Evolutionary conservation across 805 yeast genomes (phyloP).

Genomic region (Candida silvicultrix): DNA sequence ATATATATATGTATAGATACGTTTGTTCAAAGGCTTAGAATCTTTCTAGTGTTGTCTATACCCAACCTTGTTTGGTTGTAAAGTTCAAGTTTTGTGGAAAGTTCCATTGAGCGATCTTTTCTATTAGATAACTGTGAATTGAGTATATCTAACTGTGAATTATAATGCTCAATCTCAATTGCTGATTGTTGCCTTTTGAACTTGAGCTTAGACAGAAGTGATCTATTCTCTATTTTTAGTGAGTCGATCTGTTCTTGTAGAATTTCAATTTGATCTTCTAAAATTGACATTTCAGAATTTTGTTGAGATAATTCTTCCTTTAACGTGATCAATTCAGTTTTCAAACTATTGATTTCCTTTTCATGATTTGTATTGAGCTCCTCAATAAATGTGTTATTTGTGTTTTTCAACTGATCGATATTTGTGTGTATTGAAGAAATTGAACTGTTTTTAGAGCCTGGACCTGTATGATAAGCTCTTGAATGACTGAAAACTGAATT

Average conservation of each 20-base stretch:
- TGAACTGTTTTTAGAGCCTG: slow-evolving; percentile 12
- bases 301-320: not conserved
- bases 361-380: slow-evolving; percentile 6
- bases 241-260: not conserved
- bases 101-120: not conserved
- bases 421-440: slow-evolving; percentile 9
- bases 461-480: slow-evolving; percentile 3
- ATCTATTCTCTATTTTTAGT: slow-evolving; percentile 1
- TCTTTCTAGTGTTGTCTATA: not conserved
- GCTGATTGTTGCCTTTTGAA: slow-evolving; percentile 5
- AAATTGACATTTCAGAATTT: not conserved
- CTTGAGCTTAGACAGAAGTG: slow-evolving; percentile 4
- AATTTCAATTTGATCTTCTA: too few species aligned
- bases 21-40: not conserved
- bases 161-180: slow-evolving; percentile 10
- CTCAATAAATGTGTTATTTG: slow-evolving; percentile 1
- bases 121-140: not conserved
- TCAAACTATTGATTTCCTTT: slow-evolving; percentile 2
- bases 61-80: not conserved
- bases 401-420: slow-evolving; percentile 3
- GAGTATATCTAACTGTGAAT: slow-evolving; percentile 6
- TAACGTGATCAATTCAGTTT: not conserved
- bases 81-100: not conserved
- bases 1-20: not conserved
- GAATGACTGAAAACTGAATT: slow-evolving; percentile 4